Conservation (phyloP, 139 green algal species). For the Micromonas commoda region DNA sequence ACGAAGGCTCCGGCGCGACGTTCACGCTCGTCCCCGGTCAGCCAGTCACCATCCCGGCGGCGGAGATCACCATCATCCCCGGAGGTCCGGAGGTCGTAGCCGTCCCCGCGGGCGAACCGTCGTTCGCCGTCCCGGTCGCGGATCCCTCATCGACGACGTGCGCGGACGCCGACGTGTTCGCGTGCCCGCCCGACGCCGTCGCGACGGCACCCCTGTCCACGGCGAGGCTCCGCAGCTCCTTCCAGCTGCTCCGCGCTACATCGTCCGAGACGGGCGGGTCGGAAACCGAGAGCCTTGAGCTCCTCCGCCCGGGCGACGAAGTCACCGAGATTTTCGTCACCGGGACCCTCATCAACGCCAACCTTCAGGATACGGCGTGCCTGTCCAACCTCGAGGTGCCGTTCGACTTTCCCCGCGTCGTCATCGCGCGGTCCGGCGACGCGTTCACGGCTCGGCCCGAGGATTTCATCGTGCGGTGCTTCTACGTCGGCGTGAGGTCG, state of each 20-base stretch:
- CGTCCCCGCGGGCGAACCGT: too few species aligned
- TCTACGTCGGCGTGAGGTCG: constrained; percentile 17
- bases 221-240: background rate
- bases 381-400: background rate
- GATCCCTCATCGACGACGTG: background rate
- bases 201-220: background rate
- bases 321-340: background rate
- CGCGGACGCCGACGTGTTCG: background rate
- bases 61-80: constrained; percentile 11
- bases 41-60: background rate
- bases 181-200: background rate
- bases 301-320: background rate
- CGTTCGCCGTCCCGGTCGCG: background rate
- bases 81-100: background rate
- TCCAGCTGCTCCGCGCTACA: background rate
- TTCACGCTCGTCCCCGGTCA: constrained; percentile 2
- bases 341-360: constrained; percentile 8
- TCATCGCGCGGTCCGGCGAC: background rate
- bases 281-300: background rate
- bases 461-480: constrained; percentile 8
- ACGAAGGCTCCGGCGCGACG: background rate
- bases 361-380: background rate
- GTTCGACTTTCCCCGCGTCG: background rate
- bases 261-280: background rate
- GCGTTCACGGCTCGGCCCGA: background rate